Conservation (phyloP, 257 asterid genomes). For the Przewalskia tangutica region DNA sequence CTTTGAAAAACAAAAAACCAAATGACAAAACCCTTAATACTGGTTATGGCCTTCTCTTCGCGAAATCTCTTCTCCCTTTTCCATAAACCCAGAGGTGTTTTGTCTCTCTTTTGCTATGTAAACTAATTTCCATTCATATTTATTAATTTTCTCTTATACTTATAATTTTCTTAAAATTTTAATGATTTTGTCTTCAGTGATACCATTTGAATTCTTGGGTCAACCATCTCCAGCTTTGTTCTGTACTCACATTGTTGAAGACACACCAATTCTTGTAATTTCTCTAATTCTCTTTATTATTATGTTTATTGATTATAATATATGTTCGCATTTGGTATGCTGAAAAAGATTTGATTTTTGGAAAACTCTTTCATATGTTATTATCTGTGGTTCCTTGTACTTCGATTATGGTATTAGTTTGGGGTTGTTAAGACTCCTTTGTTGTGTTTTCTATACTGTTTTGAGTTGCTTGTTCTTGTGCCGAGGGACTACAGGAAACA, state of each 20-base stretch:
- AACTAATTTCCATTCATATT: neutral
- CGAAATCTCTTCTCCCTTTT: conserved; percentile 29
- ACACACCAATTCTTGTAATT: conserved; percentile 60
- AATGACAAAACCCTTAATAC: neutral
- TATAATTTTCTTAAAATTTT: neutral
- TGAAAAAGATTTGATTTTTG: neutral
- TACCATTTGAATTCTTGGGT: conserved; percentile 13
- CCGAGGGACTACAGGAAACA: no score
- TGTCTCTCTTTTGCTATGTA: neutral
- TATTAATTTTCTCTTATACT: neutral
- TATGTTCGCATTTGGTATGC: neutral
- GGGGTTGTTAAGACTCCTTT: no score
- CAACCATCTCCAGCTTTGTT: conserved; percentile 33
- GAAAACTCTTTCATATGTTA: no score
- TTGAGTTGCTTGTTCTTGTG: no score
- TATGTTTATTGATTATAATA: neutral
- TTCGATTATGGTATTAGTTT: no score
- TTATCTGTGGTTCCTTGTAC: no score
- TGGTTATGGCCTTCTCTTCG: conserved; percentile 47
- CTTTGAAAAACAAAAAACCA: neutral
- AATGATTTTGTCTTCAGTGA: conserved; percentile 31
- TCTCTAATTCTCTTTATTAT: neutral
- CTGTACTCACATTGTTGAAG: conserved; percentile 59
- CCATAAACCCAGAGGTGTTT: conserved; percentile 38
- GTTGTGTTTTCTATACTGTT: no score